Evolutionary conservation across 2,329 filamentous ascomycete species (phyloP), one percentile per base, ranked within the genome.

Genomic region (Sporothrix luriei): DNA sequence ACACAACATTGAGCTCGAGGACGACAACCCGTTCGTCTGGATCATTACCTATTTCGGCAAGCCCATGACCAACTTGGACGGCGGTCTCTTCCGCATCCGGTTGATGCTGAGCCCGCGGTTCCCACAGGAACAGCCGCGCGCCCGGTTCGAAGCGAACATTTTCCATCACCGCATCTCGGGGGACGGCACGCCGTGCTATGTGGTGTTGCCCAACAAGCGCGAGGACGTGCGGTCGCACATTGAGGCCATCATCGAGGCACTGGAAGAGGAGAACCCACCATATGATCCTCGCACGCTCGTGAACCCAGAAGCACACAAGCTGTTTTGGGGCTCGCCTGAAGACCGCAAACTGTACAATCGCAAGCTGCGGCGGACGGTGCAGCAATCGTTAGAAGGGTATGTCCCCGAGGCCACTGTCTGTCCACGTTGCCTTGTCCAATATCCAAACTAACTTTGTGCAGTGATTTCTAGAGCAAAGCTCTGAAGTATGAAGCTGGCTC

Each of bases 51-150:
- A 97, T 77, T 96, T 97, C 77, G 95, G 95, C 33, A 87, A 90
- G 68, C 92, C 93, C 0, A 96, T 95, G 90, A 97, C 93, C 6
- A 93, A 97, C 74, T 86, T 98, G 1, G 94, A 98, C 75, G 94
- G 94, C 19, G 93, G 94, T 1, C 86, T 98, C 71, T 94, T 98
- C 81, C 88, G 87, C 71, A 90, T 97, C 78, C 90, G 85, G 75
- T 84, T 98, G 69, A 84, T 84, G 75, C 90, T 98, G 75, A 97
- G 93, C 75, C 90, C 92, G 6, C 87, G 88, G 6, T 98, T 97
- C 76, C 95, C 95, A 0, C 88, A 92, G 52, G 92, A 96, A 74
- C 92, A 97, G 75, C 95, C 94, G 29, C 89, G 94, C 46, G 90
- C 94, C 69, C 89, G 85, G 72, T 89, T 97, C 73, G 87, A 93